Base-by-base conservation (phyloP, 2,329 filamentous ascomycete genomes). In the Zalaria obscura region DNA sequence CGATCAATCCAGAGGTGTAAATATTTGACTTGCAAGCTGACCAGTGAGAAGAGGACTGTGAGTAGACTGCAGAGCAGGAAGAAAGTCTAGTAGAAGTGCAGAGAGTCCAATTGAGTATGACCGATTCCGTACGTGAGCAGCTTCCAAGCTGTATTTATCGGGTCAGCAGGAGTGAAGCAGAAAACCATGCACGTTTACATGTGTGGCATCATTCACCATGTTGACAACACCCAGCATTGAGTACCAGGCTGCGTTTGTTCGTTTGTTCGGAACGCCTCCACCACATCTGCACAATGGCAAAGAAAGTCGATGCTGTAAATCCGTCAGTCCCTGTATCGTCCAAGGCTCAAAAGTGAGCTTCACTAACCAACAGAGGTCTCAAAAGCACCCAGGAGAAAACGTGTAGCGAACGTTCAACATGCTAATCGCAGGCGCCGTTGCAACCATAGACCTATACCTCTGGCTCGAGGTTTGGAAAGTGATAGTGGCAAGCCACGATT, bases 371-470 rank as follows among this genome's bases (percentile, higher is more conserved):
- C 29, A 32, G 29, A 6, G 25, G 55, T 58, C 48, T 77, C 73
- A 50, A 76, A 75, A 1, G 70, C 57, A 3, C 73, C 73, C 1
- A 77, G 58, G 45, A 76, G 67, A 43, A 75, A 67, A 3, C 73
- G 62, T 6, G 29, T 32, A 32, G 29, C 29, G 6, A 32, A n/a
- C n/a, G n/a, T n/a, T n/a, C n/a, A n/a, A n/a, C n/a, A n/a, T 18
- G 18, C 18, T 18, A 18, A 18, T 32, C 26, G 25, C 11, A 4
- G 56, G 61, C 9, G 58, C 63, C 32, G 60, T 70, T 0, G 61
- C 62, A 11, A 64, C 62, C 29, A 60, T 70, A 32, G 68, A 71
- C 42, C 57, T 71, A 9, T 63, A 65, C 39, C 50, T 71, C 2
- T 71, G 68, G 71, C 66, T 69, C 33, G 62, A 66, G 48, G 59